Evolutionary conservation across 1,284 basidiomycete species (phyloP), one percentile per base, ranked within the genome.

Genomic region (Mycena sp.): DNA sequence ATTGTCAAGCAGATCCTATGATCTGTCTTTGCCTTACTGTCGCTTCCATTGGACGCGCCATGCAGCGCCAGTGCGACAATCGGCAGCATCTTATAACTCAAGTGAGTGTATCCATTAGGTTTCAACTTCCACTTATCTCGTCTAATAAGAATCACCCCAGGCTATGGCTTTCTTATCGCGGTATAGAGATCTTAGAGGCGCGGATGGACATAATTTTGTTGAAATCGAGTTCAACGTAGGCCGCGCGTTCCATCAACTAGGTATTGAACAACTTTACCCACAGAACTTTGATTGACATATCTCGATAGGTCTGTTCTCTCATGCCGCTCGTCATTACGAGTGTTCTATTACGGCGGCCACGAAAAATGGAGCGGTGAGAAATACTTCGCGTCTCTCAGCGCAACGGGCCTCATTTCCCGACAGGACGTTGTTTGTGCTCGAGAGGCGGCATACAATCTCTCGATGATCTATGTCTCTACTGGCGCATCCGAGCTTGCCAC

Each of bases 171-270:
- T 96, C 76, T 77, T 97, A 35, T 83, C 89, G 0, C 84, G 87
- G 49, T 96, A 97, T 75, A 85, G 93, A 17, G 78, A 82, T 19
- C 71, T 91, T 35, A 81, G 85, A 48, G 78, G 81, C 61, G 72
- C 69, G 0, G 77, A 81, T 37, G 73, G 77, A 3, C 76, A 78
- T n/a, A 86, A 87, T 50, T 63, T 82, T 16, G 83, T 86, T 45
- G 93, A 96, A 72, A 90, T 96, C 2, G 95, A 98, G 68, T 99
- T 90, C 77, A 99, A 99, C 74, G 93, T 94, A 73, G 97, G 91
- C 0, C 82, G 97, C 44, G 86, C 89, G 0, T 98, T 98, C 73
- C 96, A 99, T 73, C 92, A 95, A 60, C 81, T 99, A 16, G 93
- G 95, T 95, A 71, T n/a, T n/a, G n/a, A n/a, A n/a, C n/a, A n/a